Base-by-base conservation (phyloP, 1,139 yeast species). In the Eremothecium coryli region DNA sequence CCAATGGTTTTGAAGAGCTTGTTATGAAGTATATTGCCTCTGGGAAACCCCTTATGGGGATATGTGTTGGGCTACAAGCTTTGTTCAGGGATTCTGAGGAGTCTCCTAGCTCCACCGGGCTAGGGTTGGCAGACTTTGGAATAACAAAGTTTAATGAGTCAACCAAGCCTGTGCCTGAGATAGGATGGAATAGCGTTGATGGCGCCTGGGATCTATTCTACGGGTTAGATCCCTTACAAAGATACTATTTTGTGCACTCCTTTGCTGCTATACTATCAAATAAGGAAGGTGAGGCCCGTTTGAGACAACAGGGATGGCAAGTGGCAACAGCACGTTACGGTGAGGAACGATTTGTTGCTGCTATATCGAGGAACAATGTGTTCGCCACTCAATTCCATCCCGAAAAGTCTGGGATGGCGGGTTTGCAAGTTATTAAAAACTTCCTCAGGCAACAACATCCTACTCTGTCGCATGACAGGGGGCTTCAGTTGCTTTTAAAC, bases 351-450 rank as follows among this genome's bases (percentile, higher is more conserved):
- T 90, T 86, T 48, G 64, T 90, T 38, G 93, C 97, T n/a, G 93
- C 96, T 0, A 58, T 85, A 18, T 62, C 77, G 16, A 78, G 70
- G 50, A 82, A 70, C 39, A 86, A 85, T 43, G 66, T 88, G 14
- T 82, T 90, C 60, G 95, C 96, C 29, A 90, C 97, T 1, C 98
- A 90, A 59, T 90, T 90, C 60, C 98, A 90, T 60, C 98, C 98
- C 5, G 98, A 90, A 57, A 90, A 90, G 59, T 82, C 95, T 2
- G 98, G 98, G 8, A 58, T 65, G 28, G 95, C 95, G 6, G 98
- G 98, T 29, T 64, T 90, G 30, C 71, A 73, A 42, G 76, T 88
- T 5, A 69, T 90, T 39, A 70, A 72, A 41, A 71, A 82, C 20
- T 90, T 90, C 53, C 64, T 90, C 44, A 67, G 68, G 29, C 80